Base-by-base conservation (phyloP, 139 green algal species). In the Chlamydomonas eustigma region DNA sequence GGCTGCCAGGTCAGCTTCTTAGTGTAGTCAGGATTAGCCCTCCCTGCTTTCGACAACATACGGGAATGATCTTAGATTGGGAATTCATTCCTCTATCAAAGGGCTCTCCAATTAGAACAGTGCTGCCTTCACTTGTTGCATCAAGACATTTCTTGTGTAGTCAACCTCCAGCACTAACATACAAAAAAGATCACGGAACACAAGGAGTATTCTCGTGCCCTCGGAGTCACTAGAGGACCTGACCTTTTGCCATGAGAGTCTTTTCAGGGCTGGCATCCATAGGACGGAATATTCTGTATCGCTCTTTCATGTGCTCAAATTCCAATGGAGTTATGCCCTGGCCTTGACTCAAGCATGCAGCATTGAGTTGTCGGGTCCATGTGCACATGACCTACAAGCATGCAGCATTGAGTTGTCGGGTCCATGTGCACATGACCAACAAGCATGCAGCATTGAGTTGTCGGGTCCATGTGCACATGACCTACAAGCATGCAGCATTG, bases 181-280 rank as follows among this genome's bases (percentile, higher is more conserved):
- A 58, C 44, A 58, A 58, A 58, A 58, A 12, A 58, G 18, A 58
- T 28, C 44, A 58, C 12, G 12, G 18, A 58, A 58, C 12, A 58
- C 44, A 28, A 12, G 12, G 44, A 18, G 18, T 58, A 28, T 58
- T 28, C 12, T 18, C 44, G 12, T 58, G 12, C 44, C 12, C 44
- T 18, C 44, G n/a, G n/a, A n/a, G n/a, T n/a, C n/a, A n/a, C n/a
- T n/a, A n/a, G n/a, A n/a, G n/a, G n/a, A n/a, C n/a, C n/a, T n/a
- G n/a, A 70, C 58, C 58, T 70, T 35, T 5, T 28, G 58, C 58
- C 58, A 70, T 35, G 58, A 70, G 58, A 24, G 58, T 70, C 58
- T 70, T 70, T 28, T 70, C 58, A 8, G 58, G 58, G 18, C 58
- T 70, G 6, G 58, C 8, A 28, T 70, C 58, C 58, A 70, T 70